Conservation (phyloP, 2,329 filamentous ascomycete genomes). For the Arthrobotrys megalospora region DNA sequence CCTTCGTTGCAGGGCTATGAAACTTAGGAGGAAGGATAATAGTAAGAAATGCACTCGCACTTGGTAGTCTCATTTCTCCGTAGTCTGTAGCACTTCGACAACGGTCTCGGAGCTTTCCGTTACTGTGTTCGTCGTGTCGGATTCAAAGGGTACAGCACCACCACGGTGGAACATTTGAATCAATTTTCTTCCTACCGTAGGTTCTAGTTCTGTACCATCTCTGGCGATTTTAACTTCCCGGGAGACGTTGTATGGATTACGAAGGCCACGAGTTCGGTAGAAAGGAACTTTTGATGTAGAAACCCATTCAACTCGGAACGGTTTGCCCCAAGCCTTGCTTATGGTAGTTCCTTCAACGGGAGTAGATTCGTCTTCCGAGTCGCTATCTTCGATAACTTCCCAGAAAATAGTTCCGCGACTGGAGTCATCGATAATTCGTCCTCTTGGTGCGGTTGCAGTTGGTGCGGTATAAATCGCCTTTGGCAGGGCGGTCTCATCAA, state of each 20-base stretch:
- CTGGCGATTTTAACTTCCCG: constrained; percentile 95
- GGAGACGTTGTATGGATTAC: constrained; percentile 96
- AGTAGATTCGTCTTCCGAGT: constrained; percentile 70
- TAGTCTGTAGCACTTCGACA: constrained; percentile 12
- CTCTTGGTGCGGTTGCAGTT: constrained; percentile 82
- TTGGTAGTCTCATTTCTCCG: constrained; percentile 10
- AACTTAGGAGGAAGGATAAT: constrained; percentile 14
- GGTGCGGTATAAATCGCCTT: constrained; percentile 85
- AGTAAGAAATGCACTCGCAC: constrained; percentile 8
- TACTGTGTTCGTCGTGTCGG: constrained; percentile 24
- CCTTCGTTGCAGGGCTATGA: constrained; percentile 21
- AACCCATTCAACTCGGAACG: constrained; percentile 91
- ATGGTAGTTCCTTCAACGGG: constrained; percentile 66
- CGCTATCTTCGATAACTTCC: constrained; percentile 79
- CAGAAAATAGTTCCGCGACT: constrained; percentile 97
- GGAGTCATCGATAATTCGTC: constrained; percentile 91
- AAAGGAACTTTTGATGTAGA: constrained; percentile 88
- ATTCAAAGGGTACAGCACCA: constrained; percentile 53
- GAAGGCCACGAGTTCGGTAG: constrained; percentile 85
- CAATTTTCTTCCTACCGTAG: constrained; percentile 81
- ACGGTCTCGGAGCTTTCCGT: constrained; percentile 15
- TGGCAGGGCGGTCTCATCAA: constrained; percentile 75
- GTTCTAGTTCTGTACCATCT: constrained; percentile 93
- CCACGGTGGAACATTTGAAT: constrained; percentile 82
- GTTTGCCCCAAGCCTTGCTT: constrained; percentile 85